phyloP scores from a whole-genome alignment of 2,329 filamentous ascomycete species.

The Talaromyces atroroseus region DNA sequence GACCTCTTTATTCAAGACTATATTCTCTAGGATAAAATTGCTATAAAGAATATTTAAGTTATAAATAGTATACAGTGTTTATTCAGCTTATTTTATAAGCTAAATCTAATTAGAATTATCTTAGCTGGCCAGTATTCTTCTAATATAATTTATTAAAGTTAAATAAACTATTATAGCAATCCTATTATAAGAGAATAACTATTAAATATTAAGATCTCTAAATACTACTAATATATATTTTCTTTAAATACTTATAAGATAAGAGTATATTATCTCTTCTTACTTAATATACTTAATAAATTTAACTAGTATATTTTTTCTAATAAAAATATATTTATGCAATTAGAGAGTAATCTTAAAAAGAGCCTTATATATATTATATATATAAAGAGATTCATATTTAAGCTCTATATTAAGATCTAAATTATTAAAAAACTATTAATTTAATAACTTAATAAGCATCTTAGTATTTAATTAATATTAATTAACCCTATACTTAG shows the following conservation, averaged over 20 bases:
- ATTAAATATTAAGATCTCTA: slow-evolving; percentile 19
- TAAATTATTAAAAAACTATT: not conserved
- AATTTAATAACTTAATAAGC: slow-evolving; percentile 1
- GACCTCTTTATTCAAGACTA: slow-evolving; percentile 8
- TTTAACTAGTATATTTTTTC: slow-evolving; percentile 19
- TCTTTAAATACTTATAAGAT: slow-evolving; percentile 20
- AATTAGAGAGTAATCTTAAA: slow-evolving; percentile 24
- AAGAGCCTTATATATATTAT: slow-evolving; percentile 22
- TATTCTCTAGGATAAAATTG: too few species aligned
- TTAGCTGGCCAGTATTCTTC: too few species aligned
- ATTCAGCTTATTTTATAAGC: too few species aligned
- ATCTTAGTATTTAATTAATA: not conserved
- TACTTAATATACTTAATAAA: slow-evolving; percentile 17
- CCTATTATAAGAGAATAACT: slow-evolving; percentile 18
- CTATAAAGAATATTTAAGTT: too few species aligned
- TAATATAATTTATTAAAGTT: too few species aligned
- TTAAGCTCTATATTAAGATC: not conserved
- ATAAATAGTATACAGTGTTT: too few species aligned
- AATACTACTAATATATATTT: slow-evolving; percentile 19
- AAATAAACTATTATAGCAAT: slow-evolving; percentile 13
- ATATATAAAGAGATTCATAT: slow-evolving; percentile 20
- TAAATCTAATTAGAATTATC: too few species aligned
- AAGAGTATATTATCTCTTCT: slow-evolving; percentile 20
- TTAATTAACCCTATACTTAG: not conserved
- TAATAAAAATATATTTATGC: slow-evolving; percentile 23